Evolutionary conservation across 2,329 filamentous ascomycete species (phyloP).

Genomic region (Nectriaceae sp.): DNA sequence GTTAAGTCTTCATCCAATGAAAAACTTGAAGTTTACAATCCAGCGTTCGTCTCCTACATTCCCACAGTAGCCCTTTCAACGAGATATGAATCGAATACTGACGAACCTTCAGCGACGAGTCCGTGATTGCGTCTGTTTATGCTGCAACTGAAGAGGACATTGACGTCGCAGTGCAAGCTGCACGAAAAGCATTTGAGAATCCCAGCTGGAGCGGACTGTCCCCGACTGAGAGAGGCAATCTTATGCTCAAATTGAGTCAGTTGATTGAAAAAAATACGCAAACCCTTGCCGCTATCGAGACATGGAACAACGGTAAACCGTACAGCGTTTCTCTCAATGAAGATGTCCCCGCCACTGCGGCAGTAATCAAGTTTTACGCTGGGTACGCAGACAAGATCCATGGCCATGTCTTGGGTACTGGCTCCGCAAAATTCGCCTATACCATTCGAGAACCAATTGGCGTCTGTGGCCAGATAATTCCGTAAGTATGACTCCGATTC

Average conservation of each 20-base stretch:
- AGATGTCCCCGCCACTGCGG: background rate
- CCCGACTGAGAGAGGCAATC: background rate
- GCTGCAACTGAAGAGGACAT: background rate
- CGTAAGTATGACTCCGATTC: background rate
- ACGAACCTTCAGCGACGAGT: background rate
- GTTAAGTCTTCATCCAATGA: background rate
- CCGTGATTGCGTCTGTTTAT: background rate
- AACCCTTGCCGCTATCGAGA: background rate
- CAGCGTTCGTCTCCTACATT: background rate
- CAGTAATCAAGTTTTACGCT: background rate
- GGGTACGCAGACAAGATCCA: background rate
- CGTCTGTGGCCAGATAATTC: background rate
- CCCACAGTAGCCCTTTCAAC: background rate
- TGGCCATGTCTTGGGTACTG: background rate
- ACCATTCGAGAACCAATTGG: background rate
- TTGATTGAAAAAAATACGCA: background rate
- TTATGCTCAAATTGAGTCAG: background rate
- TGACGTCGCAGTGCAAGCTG: background rate
- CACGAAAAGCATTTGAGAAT: background rate
- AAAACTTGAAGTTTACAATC: background rate
- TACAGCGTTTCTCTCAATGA: background rate
- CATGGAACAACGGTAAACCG: background rate
- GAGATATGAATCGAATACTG: background rate
- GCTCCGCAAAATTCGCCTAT: background rate
- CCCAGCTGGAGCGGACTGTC: background rate